Evolutionary conservation across 495 filamentous ascomycete genomes (phyloP), one percentile per base, ranked within the genome.

Genomic region (Penicillium nucicola): DNA sequence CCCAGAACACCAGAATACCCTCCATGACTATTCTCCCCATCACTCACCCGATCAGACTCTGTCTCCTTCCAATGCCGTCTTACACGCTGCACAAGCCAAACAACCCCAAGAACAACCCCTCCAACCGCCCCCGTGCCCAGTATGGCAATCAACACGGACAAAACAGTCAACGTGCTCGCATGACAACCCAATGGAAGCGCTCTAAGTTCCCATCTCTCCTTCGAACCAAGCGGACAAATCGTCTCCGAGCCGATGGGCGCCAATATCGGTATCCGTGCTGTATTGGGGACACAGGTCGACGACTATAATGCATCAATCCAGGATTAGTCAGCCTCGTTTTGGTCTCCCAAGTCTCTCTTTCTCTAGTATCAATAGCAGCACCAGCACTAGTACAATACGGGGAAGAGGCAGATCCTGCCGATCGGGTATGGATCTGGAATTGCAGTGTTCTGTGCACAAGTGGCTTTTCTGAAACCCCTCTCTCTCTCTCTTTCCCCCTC

Each of bases 191-290:
- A 63, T 0, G 74, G 71, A 17, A 61, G 49, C 0, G 76, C 70
- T 5, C 79, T 67, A 1, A 82, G 58, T 48, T 82, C 79, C 74
- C 78, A 81, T 35, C 74, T 68, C 58, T 82, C 78, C 43, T 73
- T 65, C 5, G 64, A 60, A 2, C 65, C 70, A 22, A 76, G 63
- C 2, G 78, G 77, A 51, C 79, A 82, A 47, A 81, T 74, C 13
- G 67, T 45, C 8, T 63, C 53, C 9, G 75, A 68, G 20, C 51
- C 36, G 23, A 80, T 56, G 0, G 79, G 79, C 0, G 74, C 67
- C 38, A 80, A 53, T 47, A 81, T 68, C 2, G 75, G 69, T 14
- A 76, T 43, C 32, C 58, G 65, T 9, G 62, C 49, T 30, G 64
- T 56, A 36, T 78, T 78, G 0, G 79, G 77, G 18, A 80, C 68